Conservation (phyloP, 208 protist genomes). For the Strigomonas culicis region DNA sequence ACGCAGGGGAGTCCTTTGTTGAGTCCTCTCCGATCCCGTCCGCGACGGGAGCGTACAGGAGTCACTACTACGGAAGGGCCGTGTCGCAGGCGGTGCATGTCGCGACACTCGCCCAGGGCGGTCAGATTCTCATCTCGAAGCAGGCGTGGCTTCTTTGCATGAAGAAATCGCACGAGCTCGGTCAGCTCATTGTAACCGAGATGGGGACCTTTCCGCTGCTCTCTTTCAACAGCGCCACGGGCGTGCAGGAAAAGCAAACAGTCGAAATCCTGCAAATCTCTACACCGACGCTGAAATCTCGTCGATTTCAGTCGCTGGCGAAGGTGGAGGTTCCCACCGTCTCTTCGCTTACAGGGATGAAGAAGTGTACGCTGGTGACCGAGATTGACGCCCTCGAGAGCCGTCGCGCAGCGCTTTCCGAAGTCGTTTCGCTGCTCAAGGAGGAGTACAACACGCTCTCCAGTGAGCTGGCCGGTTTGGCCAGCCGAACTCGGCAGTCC, state of each 20-base stretch:
- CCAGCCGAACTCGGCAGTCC: conserved; percentile 29
- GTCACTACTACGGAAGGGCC: conserved; percentile 81
- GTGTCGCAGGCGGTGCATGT: conserved; percentile 79
- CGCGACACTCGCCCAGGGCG: conserved; percentile 61
- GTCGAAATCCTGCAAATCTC: conserved; percentile 60
- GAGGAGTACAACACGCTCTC: conserved; percentile 57
- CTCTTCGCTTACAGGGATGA: conserved; percentile 41
- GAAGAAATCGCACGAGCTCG: conserved; percentile 49
- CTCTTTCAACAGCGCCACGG: conserved; percentile 65
- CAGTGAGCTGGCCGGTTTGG: conserved; percentile 30
- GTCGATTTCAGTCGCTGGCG: conserved; percentile 35
- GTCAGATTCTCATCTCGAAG: conserved; percentile 70
- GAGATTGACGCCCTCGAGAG: conserved; percentile 64
- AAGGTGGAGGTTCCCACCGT: conserved; percentile 27
- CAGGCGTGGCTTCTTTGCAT: conserved; percentile 67
- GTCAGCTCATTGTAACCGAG: conserved; percentile 37
- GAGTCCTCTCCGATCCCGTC: conserved; percentile 62
- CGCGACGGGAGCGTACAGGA: conserved; percentile 36
- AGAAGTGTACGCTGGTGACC: conserved; percentile 39
- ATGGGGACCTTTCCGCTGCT: conserved; percentile 55
- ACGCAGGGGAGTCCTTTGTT: conserved; percentile 64
- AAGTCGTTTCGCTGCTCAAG: conserved; percentile 41
- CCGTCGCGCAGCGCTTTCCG: conserved; percentile 37
- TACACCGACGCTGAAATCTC: conserved; percentile 36
- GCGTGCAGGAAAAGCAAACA: conserved; percentile 65